Percentiles rank a stretch among this genome's conserved stretches.
These are phyloP conservation scores for Gnomoniopsis sp. DNA, from an alignment of 2,329 filamentous ascomycete genomes.

Conservation along the genomic window DNA sequence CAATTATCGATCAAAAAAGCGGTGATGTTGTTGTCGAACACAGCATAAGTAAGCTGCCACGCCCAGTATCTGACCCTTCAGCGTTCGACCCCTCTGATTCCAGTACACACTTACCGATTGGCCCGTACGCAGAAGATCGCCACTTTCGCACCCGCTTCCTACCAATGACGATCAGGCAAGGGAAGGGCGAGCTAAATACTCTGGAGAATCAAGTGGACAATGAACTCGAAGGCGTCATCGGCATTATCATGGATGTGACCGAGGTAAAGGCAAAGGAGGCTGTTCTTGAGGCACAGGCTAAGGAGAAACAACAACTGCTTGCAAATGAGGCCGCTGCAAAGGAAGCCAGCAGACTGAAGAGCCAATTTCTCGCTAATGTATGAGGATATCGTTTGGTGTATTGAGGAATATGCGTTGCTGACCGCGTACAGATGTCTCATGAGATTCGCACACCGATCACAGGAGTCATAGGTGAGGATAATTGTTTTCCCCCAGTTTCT, in stretches of 20 bases:
- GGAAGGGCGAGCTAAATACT: conserved; percentile 46
- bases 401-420: not conserved
- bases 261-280: conserved; percentile 64
- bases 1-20: conserved; percentile 59
- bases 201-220: conserved; percentile 39
- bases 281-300: conserved; percentile 60
- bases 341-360: conserved; percentile 76
- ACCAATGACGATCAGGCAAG: conserved; percentile 57
- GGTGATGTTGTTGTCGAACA: conserved; percentile 64
- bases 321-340: conserved; percentile 77
- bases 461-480: conserved; percentile 46
- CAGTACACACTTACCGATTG: not conserved
- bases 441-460: conserved; percentile 65
- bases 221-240: conserved; percentile 68
- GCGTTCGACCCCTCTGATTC: not conserved
- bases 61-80: not conserved
- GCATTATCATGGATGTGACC: conserved; percentile 77
- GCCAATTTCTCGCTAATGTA: conserved; percentile 70
- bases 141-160: conserved; percentile 72
- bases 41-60: conserved; percentile 41
- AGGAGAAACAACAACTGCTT: conserved; percentile 66
- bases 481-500: too few species aligned
- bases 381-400: not conserved
- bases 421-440: conserved; percentile 59
- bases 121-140: conserved; percentile 43